phyloP scores from a whole-genome alignment of 768 basidiomycete genomes.

The Lactifluus volemus region DNA sequence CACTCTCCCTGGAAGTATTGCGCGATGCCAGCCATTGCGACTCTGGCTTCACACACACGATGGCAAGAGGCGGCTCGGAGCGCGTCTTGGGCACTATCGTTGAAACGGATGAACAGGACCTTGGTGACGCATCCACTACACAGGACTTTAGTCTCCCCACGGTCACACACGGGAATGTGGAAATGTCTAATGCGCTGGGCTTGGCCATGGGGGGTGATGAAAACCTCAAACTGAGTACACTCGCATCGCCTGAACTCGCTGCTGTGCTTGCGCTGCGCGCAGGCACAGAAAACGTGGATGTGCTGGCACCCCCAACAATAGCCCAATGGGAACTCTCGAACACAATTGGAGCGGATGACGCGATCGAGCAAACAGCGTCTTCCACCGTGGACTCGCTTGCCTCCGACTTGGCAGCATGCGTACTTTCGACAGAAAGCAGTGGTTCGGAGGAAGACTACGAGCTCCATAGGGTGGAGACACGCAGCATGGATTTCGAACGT shows the following conservation, averaged over 20 bases:
- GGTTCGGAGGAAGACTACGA: conserved; percentile 10
- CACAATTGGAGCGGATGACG: not conserved
- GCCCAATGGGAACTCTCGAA: not conserved
- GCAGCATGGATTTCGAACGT: conserved; percentile 7
- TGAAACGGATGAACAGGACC: not conserved
- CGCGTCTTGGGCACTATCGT: not conserved
- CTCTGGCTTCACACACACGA: not conserved
- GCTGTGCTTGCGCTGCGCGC: not conserved
- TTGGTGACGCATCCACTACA: not conserved
- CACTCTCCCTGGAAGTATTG: not conserved
- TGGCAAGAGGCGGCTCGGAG: not conserved
- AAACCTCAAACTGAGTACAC: not conserved
- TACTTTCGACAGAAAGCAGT: conserved; percentile 1
- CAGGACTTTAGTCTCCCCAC: not conserved
- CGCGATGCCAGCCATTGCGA: not conserved
- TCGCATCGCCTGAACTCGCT: conserved; percentile 8
- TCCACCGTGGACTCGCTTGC: not conserved
- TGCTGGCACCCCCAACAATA: not conserved
- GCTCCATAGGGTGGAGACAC: not conserved
- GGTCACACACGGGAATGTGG: not conserved
- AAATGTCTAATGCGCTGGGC: not conserved
- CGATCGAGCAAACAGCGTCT: not conserved
- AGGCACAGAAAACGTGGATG: not conserved
- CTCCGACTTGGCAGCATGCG: conserved; percentile 1
- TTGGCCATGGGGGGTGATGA: not conserved